Evolutionary conservation across 139 green algal species (phyloP).

Genomic region (Coccomyxa sp.): DNA sequence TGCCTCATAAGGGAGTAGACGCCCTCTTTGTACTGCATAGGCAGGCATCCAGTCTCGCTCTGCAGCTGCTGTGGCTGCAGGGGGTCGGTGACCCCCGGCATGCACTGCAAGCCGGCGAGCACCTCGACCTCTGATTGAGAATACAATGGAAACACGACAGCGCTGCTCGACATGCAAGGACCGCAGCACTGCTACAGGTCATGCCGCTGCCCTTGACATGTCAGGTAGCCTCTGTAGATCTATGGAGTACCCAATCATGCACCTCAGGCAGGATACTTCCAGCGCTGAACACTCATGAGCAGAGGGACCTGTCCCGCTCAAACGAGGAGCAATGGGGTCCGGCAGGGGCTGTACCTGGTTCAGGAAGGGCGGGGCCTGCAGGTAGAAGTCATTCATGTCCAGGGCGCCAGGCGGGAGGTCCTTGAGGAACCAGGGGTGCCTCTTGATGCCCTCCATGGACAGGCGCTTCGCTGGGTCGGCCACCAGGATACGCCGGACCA

Average conservation of each 20-base stretch:
- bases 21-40: background rate
- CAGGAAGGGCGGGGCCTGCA: conserved; percentile 5
- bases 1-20: conserved; percentile 6
- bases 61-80: too few species aligned
- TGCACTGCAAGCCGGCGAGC: too few species aligned
- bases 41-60: background rate
- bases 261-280: background rate
- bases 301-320: background rate
- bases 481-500: conserved; percentile 50
- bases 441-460: conserved; percentile 49
- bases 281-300: background rate
- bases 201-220: too few species aligned
- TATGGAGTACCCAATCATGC: background rate
- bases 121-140: too few species aligned
- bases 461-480: conserved; percentile 41
- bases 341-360: too few species aligned
- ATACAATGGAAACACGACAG: too few species aligned
- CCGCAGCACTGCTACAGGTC: background rate
- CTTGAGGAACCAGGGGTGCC: conserved; percentile 60
- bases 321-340: conserved; percentile 2
- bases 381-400: conserved; percentile 34
- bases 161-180: too few species aligned
- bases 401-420: conserved; percentile 40
- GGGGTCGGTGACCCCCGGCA: too few species aligned
- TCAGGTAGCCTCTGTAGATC: background rate